Conservation (phyloP, 306 rosid species). For the Medicago lupulina region DNA sequence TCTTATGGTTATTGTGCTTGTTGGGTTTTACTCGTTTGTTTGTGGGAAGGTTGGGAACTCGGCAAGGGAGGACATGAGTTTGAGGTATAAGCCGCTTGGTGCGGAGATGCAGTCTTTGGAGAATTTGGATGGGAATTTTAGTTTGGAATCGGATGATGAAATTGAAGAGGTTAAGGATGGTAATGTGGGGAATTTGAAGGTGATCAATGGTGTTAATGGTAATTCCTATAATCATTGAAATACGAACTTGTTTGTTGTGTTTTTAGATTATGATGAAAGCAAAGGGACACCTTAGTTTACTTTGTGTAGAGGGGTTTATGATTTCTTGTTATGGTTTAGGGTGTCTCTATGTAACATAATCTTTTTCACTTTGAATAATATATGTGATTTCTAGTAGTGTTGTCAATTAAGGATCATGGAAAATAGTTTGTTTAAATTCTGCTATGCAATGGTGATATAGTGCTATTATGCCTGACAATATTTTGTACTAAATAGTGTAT, state of each 20-base stretch:
- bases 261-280: background rate
- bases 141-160: slow-evolving; percentile 75
- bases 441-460: background rate
- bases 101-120: slow-evolving; percentile 57
- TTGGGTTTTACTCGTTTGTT: slow-evolving; percentile 52
- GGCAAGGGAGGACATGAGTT: background rate
- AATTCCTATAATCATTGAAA: slow-evolving; percentile 40
- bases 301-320: slow-evolving; percentile 22
- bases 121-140: slow-evolving; percentile 53
- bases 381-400: slow-evolving; percentile 12
- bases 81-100: slow-evolving; percentile 59
- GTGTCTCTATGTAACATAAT: slow-evolving; percentile 3
- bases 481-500: background rate
- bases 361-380: slow-evolving; percentile 1
- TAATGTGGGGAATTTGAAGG: slow-evolving; percentile 47
- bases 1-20: slow-evolving; percentile 52
- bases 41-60: slow-evolving; percentile 39
- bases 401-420: background rate
- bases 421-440: background rate
- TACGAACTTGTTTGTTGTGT: background rate
- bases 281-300: background rate
- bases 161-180: slow-evolving; percentile 50
- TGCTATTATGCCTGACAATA: background rate
- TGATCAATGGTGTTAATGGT: slow-evolving; percentile 58
- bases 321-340: slow-evolving; percentile 31